Evolutionary conservation across 768 basidiomycete genomes (phyloP), one percentile per base, ranked within the genome.

Genomic region (Floccularia luteovirens): DNA sequence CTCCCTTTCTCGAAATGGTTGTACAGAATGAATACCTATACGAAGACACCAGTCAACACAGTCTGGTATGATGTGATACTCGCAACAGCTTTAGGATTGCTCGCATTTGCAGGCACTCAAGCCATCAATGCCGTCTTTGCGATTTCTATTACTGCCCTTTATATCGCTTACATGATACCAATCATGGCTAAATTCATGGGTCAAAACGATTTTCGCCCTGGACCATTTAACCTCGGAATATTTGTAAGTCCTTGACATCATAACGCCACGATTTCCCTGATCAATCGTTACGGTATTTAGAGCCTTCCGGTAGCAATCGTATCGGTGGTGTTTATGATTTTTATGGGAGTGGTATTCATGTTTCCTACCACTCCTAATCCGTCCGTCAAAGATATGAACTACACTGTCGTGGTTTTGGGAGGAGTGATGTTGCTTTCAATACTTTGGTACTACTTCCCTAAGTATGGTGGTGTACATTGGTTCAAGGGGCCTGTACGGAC

Each of bases 381-480:
- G 2, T 53, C 48, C 31, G 55, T 67, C 3, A 42, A 47, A 8
- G 61, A 63, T 38, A 86, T 90, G 84, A 88, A 88, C 57, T 89
- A 87, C 48, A 74, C 77, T 0, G 63, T 79, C 28, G 79, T 82
- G 22, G 84, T 90, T 3, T 59, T 80, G 2, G 78, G 76, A 0
- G 82, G 78, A 2, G 66, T 78, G 2, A 58, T 86, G 43, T 35
- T 65, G 3, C 66, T 87, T 20, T 74, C 82, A 2, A 50, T 82
- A 12, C 46, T 66, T 1, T 90, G 78, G 66, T 89, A 80, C 54
- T 87, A 78, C 57, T 70, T 82, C 55, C 82, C 82, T 1, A 63
- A 67, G 28, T 85, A 86, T 39, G 85, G 85, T 4, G 86, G 85
- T 2, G 65, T 70, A n/a, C 61, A 82, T 49, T 86, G 83, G 83